Base-by-base conservation (phyloP, 352 stramenopile genomes). In the Phytophthora citricola region DNA sequence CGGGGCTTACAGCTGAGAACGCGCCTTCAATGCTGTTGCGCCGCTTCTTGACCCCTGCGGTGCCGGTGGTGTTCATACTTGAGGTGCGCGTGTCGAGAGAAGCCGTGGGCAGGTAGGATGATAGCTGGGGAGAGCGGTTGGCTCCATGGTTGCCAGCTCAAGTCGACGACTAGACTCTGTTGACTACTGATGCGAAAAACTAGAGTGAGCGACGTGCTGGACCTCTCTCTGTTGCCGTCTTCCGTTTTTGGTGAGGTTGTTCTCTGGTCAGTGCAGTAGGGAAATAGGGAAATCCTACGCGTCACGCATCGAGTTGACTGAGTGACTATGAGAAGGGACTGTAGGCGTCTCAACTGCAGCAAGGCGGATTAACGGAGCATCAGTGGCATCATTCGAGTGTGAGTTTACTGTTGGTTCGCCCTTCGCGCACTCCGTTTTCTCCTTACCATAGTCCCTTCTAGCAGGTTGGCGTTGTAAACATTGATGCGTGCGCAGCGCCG, bases 301-400 rank as follows among this genome's bases (percentile, higher is more conserved):
- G 50, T 62, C 59, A 67, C 50, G 41, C 22, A 51, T 56, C 39
- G 62, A 69, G 62, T 65, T 65, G 62, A 69, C 58, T 66, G 58
- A 39, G 27, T 6, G 43, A n/a, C 48, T 34, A 39, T 58, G 53
- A 69, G 45, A 69, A 63, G 61, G 45, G 46, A 32, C 52, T 69
- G 29, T 24, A 36, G 46, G 61, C 52, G 62, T 64, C 62, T 64
- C 38, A 69, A 40, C 52, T 10, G 22, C 10, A 12, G 22, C 24
- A 10, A 41, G 15, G 48, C 52, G 39, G 58, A 60, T 66, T 66
- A 64, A 58, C 39, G 22, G 15, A 49, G 20, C 44, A 63, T 48
- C 46, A 64, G 34, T 48, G 43, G 20, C 44, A 63, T 48, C 46
- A 64, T 40, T 48, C 46, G 10, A n/a, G 34, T 20, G 31, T 53